These are phyloP conservation scores for Camellia oleifera DNA, from an alignment of 179 eudicot genomes.

Conservation along the genomic window DNA sequence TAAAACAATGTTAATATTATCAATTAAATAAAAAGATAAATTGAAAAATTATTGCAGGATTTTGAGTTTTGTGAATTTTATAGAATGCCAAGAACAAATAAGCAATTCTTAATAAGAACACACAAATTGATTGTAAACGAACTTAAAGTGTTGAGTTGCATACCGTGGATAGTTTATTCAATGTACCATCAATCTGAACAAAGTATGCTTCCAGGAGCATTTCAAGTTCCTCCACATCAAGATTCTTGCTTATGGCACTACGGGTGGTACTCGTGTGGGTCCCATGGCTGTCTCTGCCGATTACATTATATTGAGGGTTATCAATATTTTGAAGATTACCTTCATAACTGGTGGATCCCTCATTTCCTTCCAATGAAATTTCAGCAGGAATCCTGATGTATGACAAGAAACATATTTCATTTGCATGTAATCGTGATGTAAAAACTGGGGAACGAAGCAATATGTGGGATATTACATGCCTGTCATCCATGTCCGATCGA, in stretches of 20 bases:
- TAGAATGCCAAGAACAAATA: not conserved
- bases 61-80: too few relatives aligned
- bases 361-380: slow-evolving; percentile 47
- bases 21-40: too few relatives aligned
- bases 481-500: slow-evolving; percentile 56
- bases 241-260: slow-evolving; percentile 75
- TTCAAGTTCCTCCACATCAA: slow-evolving; percentile 98
- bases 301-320: slow-evolving; percentile 36
- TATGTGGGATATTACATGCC: slow-evolving; percentile 32
- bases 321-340: slow-evolving; percentile 35
- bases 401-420: slow-evolving; percentile 2
- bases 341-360: slow-evolving; percentile 43
- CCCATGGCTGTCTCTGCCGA: slow-evolving; percentile 60
- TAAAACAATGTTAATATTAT: too few relatives aligned
- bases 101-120: not conserved
- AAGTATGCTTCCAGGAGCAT: slow-evolving; percentile 99
- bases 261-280: slow-evolving; percentile 73
- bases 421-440: not conserved
- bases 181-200: slow-evolving; percentile 94
- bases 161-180: slow-evolving; percentile 91
- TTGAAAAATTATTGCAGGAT: too few relatives aligned
- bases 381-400: slow-evolving; percentile 53
- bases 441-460: not conserved
- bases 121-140: not conserved
- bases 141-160: slow-evolving; percentile 17